A percentile compares a stretch with the other conserved stretches of the same genome.
phyloP scores from a whole-genome alignment of 495 filamentous ascomycete species.

The Halenospora varia region DNA sequence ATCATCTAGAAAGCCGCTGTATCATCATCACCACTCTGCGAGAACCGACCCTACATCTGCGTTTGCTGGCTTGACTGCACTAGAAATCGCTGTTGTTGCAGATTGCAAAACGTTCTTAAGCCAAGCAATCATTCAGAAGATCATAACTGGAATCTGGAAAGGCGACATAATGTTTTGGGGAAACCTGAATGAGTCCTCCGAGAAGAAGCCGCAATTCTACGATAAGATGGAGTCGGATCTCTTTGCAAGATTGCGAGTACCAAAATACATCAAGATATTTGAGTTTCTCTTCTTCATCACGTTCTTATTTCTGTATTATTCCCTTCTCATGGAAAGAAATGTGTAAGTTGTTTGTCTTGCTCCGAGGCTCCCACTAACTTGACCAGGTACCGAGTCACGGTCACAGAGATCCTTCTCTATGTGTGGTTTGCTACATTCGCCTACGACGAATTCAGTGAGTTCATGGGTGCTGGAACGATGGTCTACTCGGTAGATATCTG shows the following conservation, averaged over 20 bases:
- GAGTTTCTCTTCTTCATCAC: conserved; percentile 81
- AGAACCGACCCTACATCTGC: conserved; percentile 61
- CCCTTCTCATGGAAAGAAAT: conserved; percentile 64
- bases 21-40: too few relatives aligned
- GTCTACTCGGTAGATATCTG: conserved; percentile 89
- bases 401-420: conserved; percentile 51
- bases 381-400: conserved; percentile 37
- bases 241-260: conserved; percentile 80
- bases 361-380: neutral
- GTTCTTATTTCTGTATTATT: conserved; percentile 82
- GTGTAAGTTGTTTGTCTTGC: conserved; percentile 25
- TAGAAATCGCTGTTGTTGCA: conserved; percentile 89
- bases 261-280: conserved; percentile 87
- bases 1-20: too few relatives aligned
- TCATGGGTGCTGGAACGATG: conserved; percentile 74
- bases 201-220: conserved; percentile 79
- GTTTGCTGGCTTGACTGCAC: conserved; percentile 75
- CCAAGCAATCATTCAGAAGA: conserved; percentile 78
- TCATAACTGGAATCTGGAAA: conserved; percentile 86
- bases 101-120: conserved; percentile 87
- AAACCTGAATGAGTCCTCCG: conserved; percentile 65
- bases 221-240: conserved; percentile 72
- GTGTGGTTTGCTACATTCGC: conserved; percentile 79
- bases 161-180: conserved; percentile 95
- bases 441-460: conserved; percentile 81